Percentiles rank a stretch among this genome's conserved stretches.
phyloP scores from a whole-genome alignment of 495 filamentous ascomycete species.

The Jackrogersella minutella region DNA sequence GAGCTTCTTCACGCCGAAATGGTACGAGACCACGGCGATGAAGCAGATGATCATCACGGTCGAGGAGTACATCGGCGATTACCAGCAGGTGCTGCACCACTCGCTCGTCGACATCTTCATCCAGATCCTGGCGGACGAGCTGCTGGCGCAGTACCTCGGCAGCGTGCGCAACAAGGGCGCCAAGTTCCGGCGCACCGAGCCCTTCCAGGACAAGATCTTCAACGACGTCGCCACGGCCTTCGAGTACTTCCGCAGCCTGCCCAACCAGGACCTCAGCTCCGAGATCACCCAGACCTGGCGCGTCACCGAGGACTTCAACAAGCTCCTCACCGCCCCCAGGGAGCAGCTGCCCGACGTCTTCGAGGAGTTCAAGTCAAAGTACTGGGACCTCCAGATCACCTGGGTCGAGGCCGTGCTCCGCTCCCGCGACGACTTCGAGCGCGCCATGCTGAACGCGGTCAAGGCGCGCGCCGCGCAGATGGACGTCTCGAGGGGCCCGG shows the following conservation, averaged over 20 bases:
- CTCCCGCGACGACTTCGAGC: conserved; percentile 90
- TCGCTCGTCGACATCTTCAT: conserved; percentile 87
- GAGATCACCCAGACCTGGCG: conserved; percentile 89
- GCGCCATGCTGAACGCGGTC: conserved; percentile 83
- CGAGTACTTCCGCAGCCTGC: conserved; percentile 69
- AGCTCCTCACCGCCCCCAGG: conserved; percentile 80
- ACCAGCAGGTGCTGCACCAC: conserved; percentile 78
- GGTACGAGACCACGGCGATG: conserved; percentile 85
- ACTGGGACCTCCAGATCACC: conserved; percentile 93
- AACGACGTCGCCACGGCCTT: conserved; percentile 89
- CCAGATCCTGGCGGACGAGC: conserved; percentile 89
- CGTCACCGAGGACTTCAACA: conserved; percentile 80
- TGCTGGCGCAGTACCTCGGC: conserved; percentile 85
- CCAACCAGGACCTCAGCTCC: conserved; percentile 57
- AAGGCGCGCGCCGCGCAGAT: conserved; percentile 87
- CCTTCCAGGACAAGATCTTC: conserved; percentile 87
- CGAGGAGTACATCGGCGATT: conserved; percentile 91
- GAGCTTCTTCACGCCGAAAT: conserved; percentile 88
- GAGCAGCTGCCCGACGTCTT: conserved; percentile 75
- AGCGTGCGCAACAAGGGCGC: conserved; percentile 87
- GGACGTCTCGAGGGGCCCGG: conserved; percentile 75
- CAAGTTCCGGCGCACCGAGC: conserved; percentile 84
- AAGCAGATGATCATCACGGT: conserved; percentile 91
- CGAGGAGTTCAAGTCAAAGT: conserved; percentile 79
- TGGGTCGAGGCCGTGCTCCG: conserved; percentile 97